Percentiles rank a stretch among this genome's conserved stretches.
phyloP scores from a whole-genome alignment of 305 asterid genomes.

The Solanum hybrid region DNA sequence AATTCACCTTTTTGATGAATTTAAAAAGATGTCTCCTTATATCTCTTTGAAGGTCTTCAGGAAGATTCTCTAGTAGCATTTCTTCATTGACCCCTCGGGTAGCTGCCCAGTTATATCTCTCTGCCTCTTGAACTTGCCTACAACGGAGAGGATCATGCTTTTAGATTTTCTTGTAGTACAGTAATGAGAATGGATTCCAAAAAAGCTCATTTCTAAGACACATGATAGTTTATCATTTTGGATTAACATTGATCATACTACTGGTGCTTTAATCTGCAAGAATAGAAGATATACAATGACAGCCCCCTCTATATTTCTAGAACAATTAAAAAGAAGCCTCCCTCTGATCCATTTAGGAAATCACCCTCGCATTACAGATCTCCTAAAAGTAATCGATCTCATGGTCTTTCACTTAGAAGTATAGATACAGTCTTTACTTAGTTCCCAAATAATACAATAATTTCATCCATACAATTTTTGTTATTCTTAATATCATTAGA shows the following conservation, averaged over 20 bases:
- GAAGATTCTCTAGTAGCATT: conserved; percentile 63
- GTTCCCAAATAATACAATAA: not conserved
- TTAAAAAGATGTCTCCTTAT: conserved; percentile 79
- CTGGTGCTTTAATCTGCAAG: not conserved
- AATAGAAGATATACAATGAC: not conserved
- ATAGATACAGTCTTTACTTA: not conserved
- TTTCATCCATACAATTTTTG: not conserved
- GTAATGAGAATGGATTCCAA: not conserved
- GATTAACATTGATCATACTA: not conserved
- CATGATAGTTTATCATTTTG: not conserved
- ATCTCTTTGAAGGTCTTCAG: conserved; percentile 78
- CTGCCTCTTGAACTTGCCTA: conserved; percentile 70
- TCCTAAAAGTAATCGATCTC: not conserved
- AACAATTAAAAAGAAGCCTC: not conserved
- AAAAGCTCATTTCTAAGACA: not conserved
- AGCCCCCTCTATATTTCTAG: not conserved
- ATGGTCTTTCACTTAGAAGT: not conserved
- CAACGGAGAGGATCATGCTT: conserved; percentile 5
- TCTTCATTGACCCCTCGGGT: conserved; percentile 81
- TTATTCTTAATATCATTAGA: not conserved
- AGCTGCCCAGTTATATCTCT: conserved; percentile 80
- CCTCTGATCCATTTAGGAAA: not conserved
- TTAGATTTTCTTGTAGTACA: not conserved
- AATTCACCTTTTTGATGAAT: conserved; percentile 53
- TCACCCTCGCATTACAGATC: not conserved